Evolutionary conservation across 345 rosid species (phyloP), one percentile per base, ranked within the genome.

Genomic region (Carallia brachiata): DNA sequence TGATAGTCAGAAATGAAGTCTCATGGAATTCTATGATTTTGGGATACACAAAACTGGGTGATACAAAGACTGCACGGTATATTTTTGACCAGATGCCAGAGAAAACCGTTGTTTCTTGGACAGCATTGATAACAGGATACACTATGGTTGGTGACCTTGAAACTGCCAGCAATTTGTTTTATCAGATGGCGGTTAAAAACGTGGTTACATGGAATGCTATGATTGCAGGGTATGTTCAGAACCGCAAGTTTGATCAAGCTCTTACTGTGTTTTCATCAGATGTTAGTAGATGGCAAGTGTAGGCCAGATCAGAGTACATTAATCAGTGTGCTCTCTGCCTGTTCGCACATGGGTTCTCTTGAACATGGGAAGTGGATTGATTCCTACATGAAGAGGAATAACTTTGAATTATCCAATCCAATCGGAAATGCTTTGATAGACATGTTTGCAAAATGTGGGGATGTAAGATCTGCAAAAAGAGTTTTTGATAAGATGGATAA

Each of bases 231-330:
- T 78, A 66, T 62, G 81, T 70, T 66, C 75, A 73, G 56, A 74
- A 67, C 28, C 75, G 62, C 40, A 56, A 61, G 72, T 80, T 80
- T 56, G 79, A 81, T 68, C 74, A 74, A 61, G 84, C 81, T 28
- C 65, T 77, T 40, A 44, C 27, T 50, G 7, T 71, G n/a, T 34
- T 77, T 81, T 73, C 79, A 69, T 10, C 55, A 28, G 31, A 72
- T 81, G 84, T 66, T 71, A 52, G 65, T 54, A 28, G 74, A 77
- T 61, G 78, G 69, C 27, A 56, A 56, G 60, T 70, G 52, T 40
- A 82, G 79, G 63, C 77, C 83, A 4, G 84, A 80, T 70, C 87
- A 84, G 65, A 82, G 84, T 36, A 73, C 75, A 68, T 61, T 82
- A 63, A 84, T 86, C 5, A 66, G 70, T 50, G 47, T 66, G 48